Conservation (phyloP, 441 rosid genomes). For the Pelargonium cotyledonis region DNA sequence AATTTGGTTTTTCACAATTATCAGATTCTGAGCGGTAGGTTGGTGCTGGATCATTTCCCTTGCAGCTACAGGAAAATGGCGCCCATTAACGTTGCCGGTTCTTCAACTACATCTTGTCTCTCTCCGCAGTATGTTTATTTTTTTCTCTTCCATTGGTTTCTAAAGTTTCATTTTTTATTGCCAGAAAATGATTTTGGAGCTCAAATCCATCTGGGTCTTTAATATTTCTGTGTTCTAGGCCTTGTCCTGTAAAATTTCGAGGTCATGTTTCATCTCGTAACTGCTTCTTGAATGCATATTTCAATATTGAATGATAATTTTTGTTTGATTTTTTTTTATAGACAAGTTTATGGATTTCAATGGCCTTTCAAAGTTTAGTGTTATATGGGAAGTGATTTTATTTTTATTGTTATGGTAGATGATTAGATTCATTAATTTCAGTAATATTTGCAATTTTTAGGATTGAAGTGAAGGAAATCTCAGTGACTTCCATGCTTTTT, state of each 20-base stretch:
- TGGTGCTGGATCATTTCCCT: not conserved
- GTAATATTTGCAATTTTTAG: too few relatives aligned
- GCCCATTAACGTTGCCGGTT: constrained; percentile 42
- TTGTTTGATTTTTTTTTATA: too few relatives aligned
- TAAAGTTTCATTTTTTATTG: not conserved
- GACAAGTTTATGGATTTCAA: too few relatives aligned
- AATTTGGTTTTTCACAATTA: not conserved
- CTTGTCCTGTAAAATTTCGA: not conserved
- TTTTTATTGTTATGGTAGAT: too few relatives aligned
- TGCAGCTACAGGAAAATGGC: constrained; percentile 33
- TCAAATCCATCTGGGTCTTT: not conserved
- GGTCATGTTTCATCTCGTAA: not conserved
- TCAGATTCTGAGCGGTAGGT: not conserved
- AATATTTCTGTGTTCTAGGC: not conserved
- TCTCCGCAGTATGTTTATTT: constrained; percentile 16
- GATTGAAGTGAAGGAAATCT: too few relatives aligned
- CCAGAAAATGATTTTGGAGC: not conserved
- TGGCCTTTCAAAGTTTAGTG: too few relatives aligned
- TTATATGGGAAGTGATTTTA: too few relatives aligned
- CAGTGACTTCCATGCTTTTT: too few relatives aligned
- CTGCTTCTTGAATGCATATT: not conserved
- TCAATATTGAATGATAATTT: not conserved
- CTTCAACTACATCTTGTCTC: constrained; percentile 44
- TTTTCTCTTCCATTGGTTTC: not conserved
- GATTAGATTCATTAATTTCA: too few relatives aligned